Conservation (phyloP, 257 asterid genomes). For the Cruciata laevipes region DNA sequence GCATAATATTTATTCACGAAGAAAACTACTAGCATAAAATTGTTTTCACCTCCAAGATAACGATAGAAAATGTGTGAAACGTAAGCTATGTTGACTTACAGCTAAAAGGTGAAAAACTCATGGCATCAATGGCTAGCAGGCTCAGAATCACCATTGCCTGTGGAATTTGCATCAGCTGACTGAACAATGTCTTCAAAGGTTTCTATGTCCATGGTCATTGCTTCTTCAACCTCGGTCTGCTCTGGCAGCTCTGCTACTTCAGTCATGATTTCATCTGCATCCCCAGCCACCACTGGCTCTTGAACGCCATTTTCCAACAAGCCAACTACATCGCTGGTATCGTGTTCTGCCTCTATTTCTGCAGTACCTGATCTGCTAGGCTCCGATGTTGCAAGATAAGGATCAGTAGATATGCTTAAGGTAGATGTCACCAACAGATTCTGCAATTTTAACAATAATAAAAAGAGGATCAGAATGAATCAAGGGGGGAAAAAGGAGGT, state of each 20-base stretch:
- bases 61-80: neutral
- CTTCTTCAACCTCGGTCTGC: conserved; percentile 50
- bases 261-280: conserved; percentile 71
- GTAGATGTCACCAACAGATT: conserved; percentile 73
- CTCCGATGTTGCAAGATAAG: conserved; percentile 24
- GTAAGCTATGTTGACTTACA: neutral
- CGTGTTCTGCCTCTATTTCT: conserved; percentile 27
- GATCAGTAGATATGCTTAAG: conserved; percentile 39
- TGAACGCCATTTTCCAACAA: conserved; percentile 49
- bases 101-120: neutral
- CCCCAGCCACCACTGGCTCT: conserved; percentile 31
- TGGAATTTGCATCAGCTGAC: conserved; percentile 52
- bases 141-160: conserved; percentile 38
- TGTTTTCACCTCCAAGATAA: too few species aligned
- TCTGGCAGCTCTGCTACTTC: conserved; percentile 40
- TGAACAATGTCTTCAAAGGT: conserved; percentile 47
- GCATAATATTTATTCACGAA: too few species aligned
- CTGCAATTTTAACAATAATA: conserved; percentile 27
- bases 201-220: conserved; percentile 59
- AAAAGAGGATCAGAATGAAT: neutral
- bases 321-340: conserved; percentile 19
- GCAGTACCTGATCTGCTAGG: conserved; percentile 32
- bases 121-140: neutral
- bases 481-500: neutral
- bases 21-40: too few species aligned